Conservation (phyloP, 768 basidiomycete species). For the Tulasnella sp. region DNA sequence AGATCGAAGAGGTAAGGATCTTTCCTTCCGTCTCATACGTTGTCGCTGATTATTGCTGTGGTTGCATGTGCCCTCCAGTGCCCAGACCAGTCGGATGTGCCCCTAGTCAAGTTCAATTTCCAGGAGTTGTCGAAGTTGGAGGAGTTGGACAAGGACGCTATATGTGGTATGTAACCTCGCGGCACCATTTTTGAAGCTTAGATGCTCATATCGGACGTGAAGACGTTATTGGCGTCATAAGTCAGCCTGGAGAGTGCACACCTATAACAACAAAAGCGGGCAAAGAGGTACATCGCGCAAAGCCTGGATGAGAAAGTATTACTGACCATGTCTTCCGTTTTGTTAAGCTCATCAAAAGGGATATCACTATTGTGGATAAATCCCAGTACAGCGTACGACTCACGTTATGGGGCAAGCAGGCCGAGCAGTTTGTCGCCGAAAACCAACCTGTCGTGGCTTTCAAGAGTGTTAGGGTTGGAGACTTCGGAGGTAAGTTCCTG, state of each 20-base stretch:
- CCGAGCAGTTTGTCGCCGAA: conserved; percentile 59
- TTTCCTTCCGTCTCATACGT: not conserved
- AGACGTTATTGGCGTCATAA: conserved; percentile 87
- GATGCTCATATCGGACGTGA: not conserved
- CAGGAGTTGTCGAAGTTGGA: conserved; percentile 52
- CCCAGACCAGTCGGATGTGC: conserved; percentile 62
- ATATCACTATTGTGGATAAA: conserved; percentile 78
- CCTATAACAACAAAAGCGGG: conserved; percentile 69
- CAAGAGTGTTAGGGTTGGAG: conserved; percentile 88
- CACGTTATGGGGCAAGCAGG: conserved; percentile 94
- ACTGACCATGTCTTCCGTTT: conserved; percentile 6
- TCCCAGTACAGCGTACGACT: conserved; percentile 67
- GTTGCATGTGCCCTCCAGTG: conserved; percentile 42
- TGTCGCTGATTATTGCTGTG: not conserved
- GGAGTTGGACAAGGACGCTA: conserved; percentile 62
- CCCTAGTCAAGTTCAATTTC: conserved; percentile 79
- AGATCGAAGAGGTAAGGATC: conserved; percentile 73
- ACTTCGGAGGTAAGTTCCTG: conserved; percentile 67
- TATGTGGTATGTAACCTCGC: conserved; percentile 48
- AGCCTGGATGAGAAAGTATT: not conserved
- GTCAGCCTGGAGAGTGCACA: conserved; percentile 56
- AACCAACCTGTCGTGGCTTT: conserved; percentile 73
- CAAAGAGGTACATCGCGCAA: conserved; percentile 40
- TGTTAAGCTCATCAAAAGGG: conserved; percentile 71
- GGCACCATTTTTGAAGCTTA: not conserved